A percentile compares a stretch with the other conserved stretches of the same genome.
phyloP scores from a whole-genome alignment of 805 yeast species.

The Candida adriatica region DNA sequence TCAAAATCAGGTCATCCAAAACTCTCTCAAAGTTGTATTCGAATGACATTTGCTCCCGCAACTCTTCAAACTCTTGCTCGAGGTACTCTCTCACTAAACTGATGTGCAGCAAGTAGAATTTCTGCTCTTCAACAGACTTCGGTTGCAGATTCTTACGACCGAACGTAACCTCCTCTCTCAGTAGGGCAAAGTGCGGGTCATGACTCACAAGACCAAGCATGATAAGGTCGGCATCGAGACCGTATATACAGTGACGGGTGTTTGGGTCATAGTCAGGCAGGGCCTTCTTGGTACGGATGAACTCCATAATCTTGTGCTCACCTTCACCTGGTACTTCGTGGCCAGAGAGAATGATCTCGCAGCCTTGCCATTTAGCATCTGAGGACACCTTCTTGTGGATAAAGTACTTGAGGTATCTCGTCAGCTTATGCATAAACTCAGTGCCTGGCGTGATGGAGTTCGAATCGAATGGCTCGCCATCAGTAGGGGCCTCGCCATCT shows the following conservation, averaged over 20 bases:
- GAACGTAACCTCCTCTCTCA: conserved; percentile 93
- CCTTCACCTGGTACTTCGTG: conserved; percentile 99
- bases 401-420: conserved; percentile 82
- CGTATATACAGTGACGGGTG: conserved; percentile 89
- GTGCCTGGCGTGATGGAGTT: conserved; percentile 99
- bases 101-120: conserved; percentile 75
- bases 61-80: conserved; percentile 73
- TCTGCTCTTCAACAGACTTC: conserved; percentile 63
- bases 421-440: conserved; percentile 90
- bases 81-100: conserved; percentile 87
- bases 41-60: conserved; percentile 57
- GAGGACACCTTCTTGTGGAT: conserved; percentile 78
- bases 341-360: conserved; percentile 88
- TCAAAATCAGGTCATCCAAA: conserved; percentile 86
- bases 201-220: conserved; percentile 89
- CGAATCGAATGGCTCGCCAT: conserved; percentile 88
- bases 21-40: conserved; percentile 79
- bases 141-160: conserved; percentile 43
- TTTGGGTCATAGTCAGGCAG: conserved; percentile 69
- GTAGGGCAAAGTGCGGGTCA: conserved; percentile 90
- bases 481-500: conserved; percentile 69
- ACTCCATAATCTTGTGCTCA: conserved; percentile 96
- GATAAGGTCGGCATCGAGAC: conserved; percentile 92
- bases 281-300: conserved; percentile 73
- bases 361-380: conserved; percentile 90